Evolutionary conservation across 176 grass and related monocot genomes (phyloP).

Genomic region (Triticum urartu): DNA sequence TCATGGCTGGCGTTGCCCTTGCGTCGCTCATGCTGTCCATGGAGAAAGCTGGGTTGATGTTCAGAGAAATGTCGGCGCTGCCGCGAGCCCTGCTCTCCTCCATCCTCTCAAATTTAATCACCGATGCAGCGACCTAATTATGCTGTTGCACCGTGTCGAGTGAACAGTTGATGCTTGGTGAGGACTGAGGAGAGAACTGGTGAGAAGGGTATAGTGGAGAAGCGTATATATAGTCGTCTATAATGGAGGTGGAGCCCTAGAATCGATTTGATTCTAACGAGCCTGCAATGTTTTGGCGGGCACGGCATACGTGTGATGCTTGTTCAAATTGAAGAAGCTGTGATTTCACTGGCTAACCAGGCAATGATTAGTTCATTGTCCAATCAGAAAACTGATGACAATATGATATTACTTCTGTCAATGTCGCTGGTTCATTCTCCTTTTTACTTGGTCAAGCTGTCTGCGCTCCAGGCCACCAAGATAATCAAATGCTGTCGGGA

Average conservation of each 20-base stretch:
- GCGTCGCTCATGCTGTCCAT: background rate
- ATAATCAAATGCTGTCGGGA: background rate
- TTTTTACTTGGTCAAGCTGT: slow-evolving; percentile 25
- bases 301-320: slow-evolving; percentile 23
- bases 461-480: background rate
- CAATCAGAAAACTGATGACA: no score
- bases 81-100: background rate
- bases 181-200: background rate
- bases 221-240: background rate
- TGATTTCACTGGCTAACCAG: background rate
- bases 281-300: slow-evolving; percentile 7
- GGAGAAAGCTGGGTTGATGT: background rate
- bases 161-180: background rate
- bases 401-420: background rate
- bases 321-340: background rate
- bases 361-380: background rate
- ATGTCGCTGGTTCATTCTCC: background rate
- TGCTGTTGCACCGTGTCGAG: background rate
- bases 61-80: background rate
- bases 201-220: background rate
- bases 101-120: background rate
- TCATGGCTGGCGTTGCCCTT: background rate
- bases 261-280: background rate
- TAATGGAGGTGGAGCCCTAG: background rate
- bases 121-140: background rate